Evolutionary conservation across 768 basidiomycete genomes (phyloP), one percentile per base, ranked within the genome.

Genomic region (Clitopilus hobsonii): DNA sequence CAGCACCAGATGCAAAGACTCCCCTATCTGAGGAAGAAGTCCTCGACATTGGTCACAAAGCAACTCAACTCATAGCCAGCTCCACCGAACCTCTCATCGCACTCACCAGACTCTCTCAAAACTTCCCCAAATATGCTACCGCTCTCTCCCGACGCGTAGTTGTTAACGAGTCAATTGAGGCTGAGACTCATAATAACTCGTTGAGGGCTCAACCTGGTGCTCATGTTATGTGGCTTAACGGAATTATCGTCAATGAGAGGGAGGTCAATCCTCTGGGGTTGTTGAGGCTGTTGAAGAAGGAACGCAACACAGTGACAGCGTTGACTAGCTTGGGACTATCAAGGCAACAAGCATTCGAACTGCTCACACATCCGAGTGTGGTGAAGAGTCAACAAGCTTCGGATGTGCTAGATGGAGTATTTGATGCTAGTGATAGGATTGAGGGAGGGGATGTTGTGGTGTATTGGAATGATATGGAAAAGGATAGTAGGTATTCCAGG

Each of bases 401-500:
- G 13, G 79, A 71, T 18, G 73, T 77, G 4, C 61, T 83, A 51
- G 88, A 90, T 53, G 91, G 87, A 0, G 60, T 97, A n/a, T 88
- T 96, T 55, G 97, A 98, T 68, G 88, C 94, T 1, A 93, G 89
- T 55, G 96, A 99, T 69, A 75, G 91, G 16, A 63, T 65, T 2
- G 97, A 99, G 66, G 91, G 81, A 1, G 92, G 87, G 0, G 77
- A 71, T 29, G 77, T 89, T 3, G 78, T 95, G 32, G 65, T 86
- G 0, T 98, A 91, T 83, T 90, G 88, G 87, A 99, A 98, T 67
- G 86, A 99, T 64, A 69, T 98, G 18, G 88, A 91, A 71, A 89
- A 83, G 58, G 97, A 98, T 68, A 74, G 71, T 36, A 83, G 82
- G 52, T 88, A 88, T 56, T 69, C 74, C 5, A 64, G 66, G 20